Conservation (phyloP, 2,329 filamentous ascomycete species). For the Ophioceras dolichostomum region DNA sequence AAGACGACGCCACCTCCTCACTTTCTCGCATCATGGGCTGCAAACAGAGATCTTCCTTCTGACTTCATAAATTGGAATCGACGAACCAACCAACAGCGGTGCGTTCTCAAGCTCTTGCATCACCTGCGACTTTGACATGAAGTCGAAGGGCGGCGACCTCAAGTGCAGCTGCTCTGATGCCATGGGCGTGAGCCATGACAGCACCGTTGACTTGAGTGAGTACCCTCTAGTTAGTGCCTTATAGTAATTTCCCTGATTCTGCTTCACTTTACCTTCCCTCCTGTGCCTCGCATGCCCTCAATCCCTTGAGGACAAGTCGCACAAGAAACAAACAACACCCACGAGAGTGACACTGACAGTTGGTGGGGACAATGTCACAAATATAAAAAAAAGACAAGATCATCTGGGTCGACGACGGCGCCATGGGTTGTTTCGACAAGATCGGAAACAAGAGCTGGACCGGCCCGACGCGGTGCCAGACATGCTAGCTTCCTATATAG, state of each 20-base stretch:
- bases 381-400: slow-evolving; percentile 16
- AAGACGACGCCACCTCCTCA: neutral
- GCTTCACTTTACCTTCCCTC: no score
- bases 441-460: slow-evolving; percentile 21
- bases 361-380: neutral
- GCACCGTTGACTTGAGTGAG: slow-evolving; percentile 14
- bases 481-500: no score
- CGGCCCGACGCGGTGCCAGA: neutral
- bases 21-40: neutral
- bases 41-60: neutral
- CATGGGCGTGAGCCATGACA: slow-evolving; percentile 1
- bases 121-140: slow-evolving; percentile 6
- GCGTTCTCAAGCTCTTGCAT: slow-evolving; percentile 11
- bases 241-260: neutral
- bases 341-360: neutral
- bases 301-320: no score
- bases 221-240: neutral
- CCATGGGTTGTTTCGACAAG: slow-evolving; percentile 23
- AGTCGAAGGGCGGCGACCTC: slow-evolving; percentile 5
- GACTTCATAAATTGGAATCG: neutral
- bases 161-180: slow-evolving; percentile 11
- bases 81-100: slow-evolving; percentile 9
- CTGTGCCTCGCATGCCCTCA: no score
- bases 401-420: slow-evolving; percentile 22
- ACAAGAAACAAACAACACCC: no score